These are phyloP conservation scores for Solanum paucissectum DNA, from an alignment of 257 asterid species.

Conservation along the genomic window DNA sequence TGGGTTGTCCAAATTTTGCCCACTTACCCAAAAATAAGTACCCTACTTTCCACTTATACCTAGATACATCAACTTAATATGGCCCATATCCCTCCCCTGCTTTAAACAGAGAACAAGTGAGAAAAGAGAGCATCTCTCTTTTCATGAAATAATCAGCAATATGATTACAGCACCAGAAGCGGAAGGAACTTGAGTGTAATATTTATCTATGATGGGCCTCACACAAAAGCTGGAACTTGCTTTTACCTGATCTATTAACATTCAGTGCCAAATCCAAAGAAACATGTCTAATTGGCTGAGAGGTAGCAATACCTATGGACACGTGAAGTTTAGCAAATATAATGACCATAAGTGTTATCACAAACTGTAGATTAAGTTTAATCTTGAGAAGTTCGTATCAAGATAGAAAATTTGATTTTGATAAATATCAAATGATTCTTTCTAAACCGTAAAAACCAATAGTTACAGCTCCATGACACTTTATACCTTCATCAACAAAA, in stretches of 20 bases:
- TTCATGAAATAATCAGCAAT: neutral
- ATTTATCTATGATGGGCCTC: neutral
- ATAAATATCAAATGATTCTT: neutral
- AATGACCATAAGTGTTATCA: neutral
- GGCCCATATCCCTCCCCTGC: neutral
- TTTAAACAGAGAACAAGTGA: neutral
- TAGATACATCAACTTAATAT: neutral
- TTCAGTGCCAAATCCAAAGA: neutral
- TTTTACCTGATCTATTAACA: neutral
- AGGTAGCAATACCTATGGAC: neutral
- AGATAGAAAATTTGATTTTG: neutral
- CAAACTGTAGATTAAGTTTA: neutral
- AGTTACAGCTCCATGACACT: neutral
- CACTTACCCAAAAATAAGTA: neutral
- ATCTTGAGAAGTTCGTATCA: neutral
- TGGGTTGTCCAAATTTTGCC: neutral
- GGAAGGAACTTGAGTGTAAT: neutral
- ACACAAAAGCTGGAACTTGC: neutral
- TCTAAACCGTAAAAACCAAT: neutral
- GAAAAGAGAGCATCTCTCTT: neutral
- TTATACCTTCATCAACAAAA: neutral
- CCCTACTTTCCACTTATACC: neutral
- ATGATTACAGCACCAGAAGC: neutral
- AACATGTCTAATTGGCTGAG: neutral
- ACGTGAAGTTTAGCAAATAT: neutral